Conservation (phyloP, 192 early-diverging fungal genomes). For the Phycomyces blakesleeanus region DNA sequence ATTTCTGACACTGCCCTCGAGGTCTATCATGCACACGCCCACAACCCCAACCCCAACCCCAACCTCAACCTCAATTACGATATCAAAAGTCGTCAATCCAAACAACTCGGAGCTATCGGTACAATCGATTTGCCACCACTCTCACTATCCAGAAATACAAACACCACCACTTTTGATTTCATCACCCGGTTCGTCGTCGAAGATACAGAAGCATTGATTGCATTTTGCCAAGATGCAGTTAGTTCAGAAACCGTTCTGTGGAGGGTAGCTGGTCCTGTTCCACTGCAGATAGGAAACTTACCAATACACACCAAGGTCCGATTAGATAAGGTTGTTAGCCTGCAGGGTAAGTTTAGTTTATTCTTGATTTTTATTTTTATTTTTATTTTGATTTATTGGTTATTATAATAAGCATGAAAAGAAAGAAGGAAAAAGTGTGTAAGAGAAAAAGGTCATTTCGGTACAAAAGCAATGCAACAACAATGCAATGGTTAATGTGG, state of each 20-base stretch:
- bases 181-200: conserved; percentile 16
- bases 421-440: too few species aligned
- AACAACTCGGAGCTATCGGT: conserved; percentile 6
- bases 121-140: conserved; percentile 10
- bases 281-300: conserved; percentile 9
- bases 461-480: neutral
- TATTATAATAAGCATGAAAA: too few species aligned
- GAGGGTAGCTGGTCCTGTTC: conserved; percentile 5
- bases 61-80: too few species aligned
- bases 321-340: conserved; percentile 4
- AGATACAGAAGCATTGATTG: conserved; percentile 10
- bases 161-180: conserved; percentile 20
- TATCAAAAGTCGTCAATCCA: too few species aligned
- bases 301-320: conserved; percentile 1
- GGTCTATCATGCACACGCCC: conserved; percentile 2
- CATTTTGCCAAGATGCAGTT: conserved; percentile 25
- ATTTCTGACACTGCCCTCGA: neutral
- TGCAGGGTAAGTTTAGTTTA: conserved; percentile 21
- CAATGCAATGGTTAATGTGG: too few species aligned
- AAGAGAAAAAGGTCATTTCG: too few species aligned
- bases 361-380: too few species aligned
- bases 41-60: too few species aligned
- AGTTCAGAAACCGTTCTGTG: conserved; percentile 10
- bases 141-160: neutral
- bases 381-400: too few species aligned